Conservation (phyloP, 768 basidiomycete species). For the Mrakia gelida region DNA sequence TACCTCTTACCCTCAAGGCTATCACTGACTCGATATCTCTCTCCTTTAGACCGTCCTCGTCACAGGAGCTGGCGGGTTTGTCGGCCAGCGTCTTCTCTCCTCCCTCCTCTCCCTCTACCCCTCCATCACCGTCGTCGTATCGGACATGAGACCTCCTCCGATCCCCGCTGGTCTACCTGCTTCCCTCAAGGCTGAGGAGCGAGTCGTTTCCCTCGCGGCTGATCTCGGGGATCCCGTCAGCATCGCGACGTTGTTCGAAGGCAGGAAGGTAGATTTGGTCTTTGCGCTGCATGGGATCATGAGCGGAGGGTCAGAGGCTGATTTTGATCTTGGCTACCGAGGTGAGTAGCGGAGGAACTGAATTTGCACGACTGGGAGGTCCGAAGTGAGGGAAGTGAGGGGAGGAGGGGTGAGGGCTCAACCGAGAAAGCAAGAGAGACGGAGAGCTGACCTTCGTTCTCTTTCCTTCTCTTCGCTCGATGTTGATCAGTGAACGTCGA, state of each 20-base stretch:
- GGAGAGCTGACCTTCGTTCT: not conserved
- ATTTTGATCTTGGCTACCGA: slow-evolving; percentile 54
- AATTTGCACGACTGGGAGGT: too few relatives aligned
- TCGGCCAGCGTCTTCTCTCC: slow-evolving; percentile 42
- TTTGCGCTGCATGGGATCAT: slow-evolving; percentile 51
- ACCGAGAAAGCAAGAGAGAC: not conserved
- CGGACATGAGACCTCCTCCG: slow-evolving; percentile 42
- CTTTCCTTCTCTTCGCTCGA: not conserved
- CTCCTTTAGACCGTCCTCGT: not conserved
- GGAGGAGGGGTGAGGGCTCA: not conserved
- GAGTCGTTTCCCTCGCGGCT: slow-evolving; percentile 32
- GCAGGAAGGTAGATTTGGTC: slow-evolving; percentile 29
- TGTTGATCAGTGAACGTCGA: slow-evolving; percentile 42
- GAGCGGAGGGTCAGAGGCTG: slow-evolving; percentile 60
- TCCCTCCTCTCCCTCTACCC: slow-evolving; percentile 41
- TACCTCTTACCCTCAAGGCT: not conserved
- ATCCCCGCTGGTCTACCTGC: slow-evolving; percentile 35
- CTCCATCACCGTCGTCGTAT: slow-evolving; percentile 39
- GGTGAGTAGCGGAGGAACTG: not conserved
- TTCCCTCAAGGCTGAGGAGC: slow-evolving; percentile 1
- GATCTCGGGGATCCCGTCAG: slow-evolving; percentile 32
- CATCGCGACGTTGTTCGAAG: slow-evolving; percentile 31
- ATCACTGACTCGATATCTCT: not conserved
- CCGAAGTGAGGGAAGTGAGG: not conserved
- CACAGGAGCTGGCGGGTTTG: slow-evolving; percentile 36